Conservation (phyloP, 495 filamentous ascomycete species). For the Xylaria castorea region DNA sequence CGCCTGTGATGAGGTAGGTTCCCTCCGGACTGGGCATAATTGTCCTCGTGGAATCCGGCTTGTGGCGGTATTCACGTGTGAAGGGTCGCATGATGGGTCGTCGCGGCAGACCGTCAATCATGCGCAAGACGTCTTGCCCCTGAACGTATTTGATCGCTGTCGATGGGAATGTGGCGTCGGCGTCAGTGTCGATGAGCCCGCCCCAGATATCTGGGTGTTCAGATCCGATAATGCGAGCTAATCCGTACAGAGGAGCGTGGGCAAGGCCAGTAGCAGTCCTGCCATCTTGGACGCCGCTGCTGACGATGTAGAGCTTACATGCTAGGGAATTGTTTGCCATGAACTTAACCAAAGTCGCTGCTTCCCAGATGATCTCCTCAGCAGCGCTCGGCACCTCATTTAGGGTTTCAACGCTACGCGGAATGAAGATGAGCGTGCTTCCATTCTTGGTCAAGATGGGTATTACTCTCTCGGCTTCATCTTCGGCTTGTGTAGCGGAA, state of each 20-base stretch:
- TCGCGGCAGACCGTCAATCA: constrained; percentile 44
- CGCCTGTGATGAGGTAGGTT: constrained; percentile 56
- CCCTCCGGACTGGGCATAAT: constrained; percentile 39
- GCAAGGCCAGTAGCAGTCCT: constrained; percentile 32
- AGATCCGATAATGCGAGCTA: constrained; percentile 45
- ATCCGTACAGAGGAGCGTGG: constrained; percentile 45
- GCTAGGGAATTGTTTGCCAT: constrained; percentile 32
- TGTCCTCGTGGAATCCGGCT: constrained; percentile 33
- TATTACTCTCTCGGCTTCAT: not conserved
- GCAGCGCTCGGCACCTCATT: constrained; percentile 15
- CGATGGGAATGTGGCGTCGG: constrained; percentile 40
- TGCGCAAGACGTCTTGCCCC: constrained; percentile 43
- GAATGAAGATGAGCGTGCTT: constrained; percentile 15
- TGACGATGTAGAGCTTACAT: constrained; percentile 31
- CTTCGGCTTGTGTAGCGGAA: not conserved
- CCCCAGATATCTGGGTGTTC: constrained; percentile 50
- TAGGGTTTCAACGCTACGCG: constrained; percentile 30
- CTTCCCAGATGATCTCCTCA: constrained; percentile 30
- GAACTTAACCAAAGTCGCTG: constrained; percentile 39
- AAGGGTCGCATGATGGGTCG: constrained; percentile 42
- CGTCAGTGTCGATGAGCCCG: constrained; percentile 39
- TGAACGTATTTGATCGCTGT: constrained; percentile 45
- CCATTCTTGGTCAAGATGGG: constrained; percentile 6
- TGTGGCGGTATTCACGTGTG: constrained; percentile 26
- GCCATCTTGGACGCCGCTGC: constrained; percentile 18